A percentile compares a stretch with the other conserved stretches of the same genome.
phyloP scores from a whole-genome alignment of 1,139 yeast genomes.

The Saccharomycopsis hybrid region DNA sequence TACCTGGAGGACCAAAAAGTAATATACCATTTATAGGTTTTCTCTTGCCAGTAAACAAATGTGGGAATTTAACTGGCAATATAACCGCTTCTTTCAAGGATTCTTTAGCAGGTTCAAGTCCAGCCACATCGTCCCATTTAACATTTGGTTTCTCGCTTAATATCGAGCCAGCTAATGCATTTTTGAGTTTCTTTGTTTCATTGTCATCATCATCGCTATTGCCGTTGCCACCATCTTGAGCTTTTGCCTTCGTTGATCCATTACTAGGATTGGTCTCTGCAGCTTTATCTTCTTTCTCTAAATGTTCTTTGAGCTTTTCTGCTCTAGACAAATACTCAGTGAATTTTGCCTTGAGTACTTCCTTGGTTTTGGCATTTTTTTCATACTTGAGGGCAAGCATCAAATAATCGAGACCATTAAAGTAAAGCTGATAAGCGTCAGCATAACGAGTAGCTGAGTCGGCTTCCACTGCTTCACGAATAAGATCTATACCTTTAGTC shows the following conservation, averaged over 20 bases:
- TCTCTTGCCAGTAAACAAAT: slow-evolving; percentile 86
- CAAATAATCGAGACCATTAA: slow-evolving; percentile 87
- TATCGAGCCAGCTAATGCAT: slow-evolving; percentile 90
- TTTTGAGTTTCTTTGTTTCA: slow-evolving; percentile 81
- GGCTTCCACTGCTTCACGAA: slow-evolving; percentile 91
- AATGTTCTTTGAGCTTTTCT: slow-evolving; percentile 86
- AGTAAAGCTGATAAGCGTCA: slow-evolving; percentile 90
- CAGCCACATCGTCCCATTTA: slow-evolving; percentile 94
- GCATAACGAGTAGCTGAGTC: slow-evolving; percentile 88
- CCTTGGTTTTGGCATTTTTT: slow-evolving; percentile 84
- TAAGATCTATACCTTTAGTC: slow-evolving; percentile 87
- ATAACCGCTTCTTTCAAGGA: slow-evolving; percentile 97
- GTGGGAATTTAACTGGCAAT: slow-evolving; percentile 91
- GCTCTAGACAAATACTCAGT: slow-evolving; percentile 91
- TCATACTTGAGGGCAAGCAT: slow-evolving; percentile 97
- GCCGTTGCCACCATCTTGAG: slow-evolving; percentile 30
- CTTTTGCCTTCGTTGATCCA: slow-evolving; percentile 55
- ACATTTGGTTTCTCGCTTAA: slow-evolving; percentile 90
- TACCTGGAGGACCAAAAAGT: slow-evolving; percentile 97
- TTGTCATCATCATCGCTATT: slow-evolving; percentile 64
- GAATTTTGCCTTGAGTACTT: slow-evolving; percentile 79
- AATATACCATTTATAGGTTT: slow-evolving; percentile 91
- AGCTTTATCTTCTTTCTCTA: slow-evolving; percentile 56
- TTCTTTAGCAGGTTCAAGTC: slow-evolving; percentile 90
- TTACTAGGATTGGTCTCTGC: slow-evolving; percentile 43